Evolutionary conservation across 805 yeast species (phyloP).

Genomic region (Starmerella tilneyi): DNA sequence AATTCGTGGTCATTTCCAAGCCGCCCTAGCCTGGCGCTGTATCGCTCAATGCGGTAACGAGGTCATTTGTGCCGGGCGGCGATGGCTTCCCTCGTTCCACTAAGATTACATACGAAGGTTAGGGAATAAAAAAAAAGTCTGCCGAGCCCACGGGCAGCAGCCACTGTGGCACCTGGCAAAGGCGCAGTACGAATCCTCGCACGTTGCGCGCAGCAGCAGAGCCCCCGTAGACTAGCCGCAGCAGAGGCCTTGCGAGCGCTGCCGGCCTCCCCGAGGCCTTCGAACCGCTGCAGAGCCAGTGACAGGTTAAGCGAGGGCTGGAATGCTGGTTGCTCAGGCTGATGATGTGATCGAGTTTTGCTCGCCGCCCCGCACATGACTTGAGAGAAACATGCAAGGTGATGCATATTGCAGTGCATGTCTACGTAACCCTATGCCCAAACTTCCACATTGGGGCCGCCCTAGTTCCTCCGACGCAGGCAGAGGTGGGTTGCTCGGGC

Average conservation of each 20-base stretch:
- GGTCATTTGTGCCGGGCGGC: too few species aligned
- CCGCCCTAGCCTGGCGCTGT: too few species aligned
- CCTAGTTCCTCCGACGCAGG: conserved; percentile 1
- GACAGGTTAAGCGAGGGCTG: not conserved
- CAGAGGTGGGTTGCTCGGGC: conserved; percentile 4
- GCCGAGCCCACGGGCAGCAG: too few species aligned
- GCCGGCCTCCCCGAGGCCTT: too few species aligned
- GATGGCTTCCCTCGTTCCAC: too few species aligned
- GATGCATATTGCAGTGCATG: not conserved
- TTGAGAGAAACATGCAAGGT: not conserved
- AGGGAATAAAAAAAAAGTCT: not conserved
- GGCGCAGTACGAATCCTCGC: too few species aligned
- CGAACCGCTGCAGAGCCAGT: not conserved
- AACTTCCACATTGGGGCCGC: conserved; percentile 4
- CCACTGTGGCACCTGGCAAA: too few species aligned
- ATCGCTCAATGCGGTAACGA: too few species aligned
- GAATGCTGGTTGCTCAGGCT: conserved; percentile 2
- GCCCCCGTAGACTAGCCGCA: not conserved
- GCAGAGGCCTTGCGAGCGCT: not conserved
- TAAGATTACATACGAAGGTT: not conserved
- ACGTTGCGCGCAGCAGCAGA: too few species aligned
- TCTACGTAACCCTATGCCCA: not conserved
- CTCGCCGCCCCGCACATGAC: conserved; percentile 8
- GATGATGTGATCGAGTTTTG: conserved; percentile 5
- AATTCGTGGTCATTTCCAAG: too few species aligned